phyloP scores from a whole-genome alignment of 2,329 filamentous ascomycete species.

The Lasiodiplodia sp. region DNA sequence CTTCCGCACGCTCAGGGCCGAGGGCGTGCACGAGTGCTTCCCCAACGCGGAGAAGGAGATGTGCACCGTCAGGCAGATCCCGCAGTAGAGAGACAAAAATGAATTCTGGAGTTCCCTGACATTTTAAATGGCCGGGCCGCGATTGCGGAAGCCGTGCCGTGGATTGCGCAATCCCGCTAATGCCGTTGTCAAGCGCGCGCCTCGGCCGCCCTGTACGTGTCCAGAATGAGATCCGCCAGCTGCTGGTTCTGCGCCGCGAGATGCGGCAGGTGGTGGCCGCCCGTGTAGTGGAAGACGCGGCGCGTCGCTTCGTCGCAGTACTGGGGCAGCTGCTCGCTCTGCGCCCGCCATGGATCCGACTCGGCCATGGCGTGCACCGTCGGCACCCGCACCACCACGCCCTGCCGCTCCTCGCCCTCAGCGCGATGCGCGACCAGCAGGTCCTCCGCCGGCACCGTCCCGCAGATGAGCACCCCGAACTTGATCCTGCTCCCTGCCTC shows the following conservation, averaged over 20 bases:
- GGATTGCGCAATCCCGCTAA: not conserved
- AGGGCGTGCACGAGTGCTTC: slow-evolving; percentile 34
- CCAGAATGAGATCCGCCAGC: slow-evolving; percentile 40
- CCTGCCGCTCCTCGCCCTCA: slow-evolving; percentile 33
- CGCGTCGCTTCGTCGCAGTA: slow-evolving; percentile 37
- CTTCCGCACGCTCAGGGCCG: slow-evolving; percentile 33
- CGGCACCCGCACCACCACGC: slow-evolving; percentile 42
- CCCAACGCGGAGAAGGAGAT: slow-evolving; percentile 22
- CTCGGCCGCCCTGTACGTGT: slow-evolving; percentile 22
- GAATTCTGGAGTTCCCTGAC: not conserved
- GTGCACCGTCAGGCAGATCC: slow-evolving; percentile 13
- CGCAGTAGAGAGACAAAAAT: not conserved
- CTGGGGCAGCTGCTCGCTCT: slow-evolving; percentile 41
- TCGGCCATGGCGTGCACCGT: slow-evolving; percentile 43
- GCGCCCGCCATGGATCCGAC: slow-evolving; percentile 46
- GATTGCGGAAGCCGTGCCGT: not conserved
- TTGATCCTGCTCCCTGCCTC: slow-evolving; percentile 30
- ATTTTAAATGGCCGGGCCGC: not conserved
- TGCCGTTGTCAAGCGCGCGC: not conserved
- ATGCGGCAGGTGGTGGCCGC: slow-evolving; percentile 48
- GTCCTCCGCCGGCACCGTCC: slow-evolving; percentile 32
- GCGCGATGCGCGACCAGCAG: slow-evolving; percentile 37
- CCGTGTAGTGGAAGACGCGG: slow-evolving; percentile 39
- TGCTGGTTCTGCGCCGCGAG: slow-evolving; percentile 41
- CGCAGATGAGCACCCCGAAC: slow-evolving; percentile 24